Evolutionary conservation across 1,284 basidiomycete genomes (phyloP).

Genomic region (Leucoagaricus sp.): DNA sequence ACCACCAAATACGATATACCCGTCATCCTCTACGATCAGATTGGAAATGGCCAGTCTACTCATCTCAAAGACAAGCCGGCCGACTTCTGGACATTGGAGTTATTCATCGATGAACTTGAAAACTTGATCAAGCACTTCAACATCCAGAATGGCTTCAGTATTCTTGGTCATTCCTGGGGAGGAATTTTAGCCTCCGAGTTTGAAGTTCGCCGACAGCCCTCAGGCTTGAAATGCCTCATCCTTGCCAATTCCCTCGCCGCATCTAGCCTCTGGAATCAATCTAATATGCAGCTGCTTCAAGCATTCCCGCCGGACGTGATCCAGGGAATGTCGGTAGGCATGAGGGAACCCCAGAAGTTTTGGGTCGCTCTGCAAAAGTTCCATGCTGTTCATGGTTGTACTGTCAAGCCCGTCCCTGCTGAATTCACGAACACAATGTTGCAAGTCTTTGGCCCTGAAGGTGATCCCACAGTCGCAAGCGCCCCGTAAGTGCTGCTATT

Average conservation of each 20-base stretch:
- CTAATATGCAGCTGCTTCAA: constrained; percentile 20
- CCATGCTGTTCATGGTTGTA: constrained; percentile 26
- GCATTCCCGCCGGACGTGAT: constrained; percentile 27
- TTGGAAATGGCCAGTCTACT: constrained; percentile 48
- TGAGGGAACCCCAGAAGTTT: constrained; percentile 25
- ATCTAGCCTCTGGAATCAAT: constrained; percentile 31
- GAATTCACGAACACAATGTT: constrained; percentile 19
- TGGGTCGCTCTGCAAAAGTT: constrained; percentile 24
- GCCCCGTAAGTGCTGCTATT: constrained; percentile 23
- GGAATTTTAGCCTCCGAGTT: constrained; percentile 41
- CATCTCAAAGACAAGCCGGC: constrained; percentile 38
- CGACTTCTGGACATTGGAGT: constrained; percentile 45
- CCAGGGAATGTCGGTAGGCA: constrained; percentile 23
- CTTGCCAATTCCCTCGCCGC: constrained; percentile 34
- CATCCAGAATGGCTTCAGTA: constrained; percentile 35
- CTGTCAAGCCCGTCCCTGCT: constrained; percentile 25
- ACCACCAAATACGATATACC: constrained; percentile 24
- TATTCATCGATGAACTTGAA: constrained; percentile 51
- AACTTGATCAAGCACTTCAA: constrained; percentile 40
- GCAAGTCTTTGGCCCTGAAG: constrained; percentile 22
- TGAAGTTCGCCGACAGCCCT: constrained; percentile 28
- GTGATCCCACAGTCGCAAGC: constrained; percentile 28
- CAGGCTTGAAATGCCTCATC: constrained; percentile 38
- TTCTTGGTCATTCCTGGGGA: constrained; percentile 52
- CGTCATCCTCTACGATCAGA: constrained; percentile 53